Percentiles rank a stretch among this genome's conserved stretches.
These are phyloP conservation scores for Fusarium xylarioides DNA, from an alignment of 2,329 filamentous ascomycete genomes.

Conservation along the genomic window DNA sequence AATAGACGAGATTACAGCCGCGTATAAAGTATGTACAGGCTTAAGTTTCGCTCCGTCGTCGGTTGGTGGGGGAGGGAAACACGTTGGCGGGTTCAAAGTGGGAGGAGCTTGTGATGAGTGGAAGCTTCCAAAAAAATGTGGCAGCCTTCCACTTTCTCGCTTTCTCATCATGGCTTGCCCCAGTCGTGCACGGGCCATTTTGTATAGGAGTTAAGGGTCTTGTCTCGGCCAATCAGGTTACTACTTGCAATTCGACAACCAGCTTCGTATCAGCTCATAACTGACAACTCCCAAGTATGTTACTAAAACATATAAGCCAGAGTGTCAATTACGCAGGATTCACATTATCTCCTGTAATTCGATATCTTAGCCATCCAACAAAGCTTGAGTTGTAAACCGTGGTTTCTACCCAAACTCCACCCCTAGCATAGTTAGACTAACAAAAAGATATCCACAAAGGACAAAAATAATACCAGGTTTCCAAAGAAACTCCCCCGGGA, in stretches of 20 bases:
- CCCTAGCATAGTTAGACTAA: not conserved
- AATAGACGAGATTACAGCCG: conserved; percentile 16
- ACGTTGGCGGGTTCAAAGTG: conserved; percentile 43
- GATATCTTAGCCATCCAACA: not conserved
- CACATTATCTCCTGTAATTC: not conserved
- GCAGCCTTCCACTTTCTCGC: conserved; percentile 50
- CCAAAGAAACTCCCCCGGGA: conserved; percentile 36
- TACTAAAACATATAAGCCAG: not conserved
- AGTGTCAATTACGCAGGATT: not conserved
- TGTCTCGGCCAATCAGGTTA: conserved; percentile 17
- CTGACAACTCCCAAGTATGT: not conserved
- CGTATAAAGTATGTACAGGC: conserved; percentile 6
- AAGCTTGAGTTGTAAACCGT: not conserved
- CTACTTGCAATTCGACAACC: conserved; percentile 4
- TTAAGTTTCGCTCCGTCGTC: conserved; percentile 24
- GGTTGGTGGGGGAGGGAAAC: conserved; percentile 26
- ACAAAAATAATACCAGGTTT: not conserved
- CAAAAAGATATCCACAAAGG: conserved; percentile 8
- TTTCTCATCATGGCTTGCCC: conserved; percentile 41
- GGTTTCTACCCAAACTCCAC: not conserved
- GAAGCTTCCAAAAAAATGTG: conserved; percentile 61
- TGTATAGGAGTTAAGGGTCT: conserved; percentile 14
- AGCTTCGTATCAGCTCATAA: not conserved
- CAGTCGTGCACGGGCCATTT: conserved; percentile 44
- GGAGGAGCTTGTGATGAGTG: conserved; percentile 48